Base-by-base conservation (phyloP, 306 rosid genomes). In the Pueraria montana region DNA sequence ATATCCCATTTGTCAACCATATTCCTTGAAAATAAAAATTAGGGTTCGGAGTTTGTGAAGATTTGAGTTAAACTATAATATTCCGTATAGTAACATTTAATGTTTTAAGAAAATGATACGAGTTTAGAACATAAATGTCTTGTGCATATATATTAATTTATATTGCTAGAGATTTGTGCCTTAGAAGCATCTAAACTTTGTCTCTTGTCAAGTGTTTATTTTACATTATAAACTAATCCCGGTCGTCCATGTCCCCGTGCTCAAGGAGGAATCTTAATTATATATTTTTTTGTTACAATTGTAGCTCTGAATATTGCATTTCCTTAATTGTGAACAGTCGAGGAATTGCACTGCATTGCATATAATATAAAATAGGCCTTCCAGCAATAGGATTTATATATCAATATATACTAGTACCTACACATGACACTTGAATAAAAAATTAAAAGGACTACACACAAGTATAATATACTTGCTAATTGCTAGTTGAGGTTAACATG, bases 181-280 rank as follows among this genome's bases (percentile, higher is more conserved):
- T 69, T 78, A 61, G 97, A 88, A 89, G 85, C 90, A 91, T 91
- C 91, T 86, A 86, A 74, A 86, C 59, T 74, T 61, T 80, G 85
- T 81, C 78, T 76, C 77, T 84, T 69, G 70, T 80, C 67, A 61
- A 78, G 72, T 46, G 4, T 46, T 8, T 84, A 76, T 75, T 88
- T 74, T 50, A 49, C 50, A 64, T 53, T 4, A 50, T 80, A 86
- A 63, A 86, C 36, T 81, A 72, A 61, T 77, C 74, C 34, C 50
- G 58, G 86, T 62, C 82, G 82, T 56, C 87, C 67, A 24, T 63
- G 73, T 27, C 62, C 85, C 84, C 46, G 77, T 43, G 80, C 82
- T 84, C 91, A 84, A 82, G 85, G 73, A 63, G 84, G 95, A 87
- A 90, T 88, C 92, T 88, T 21, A 68, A 40, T 40, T 82, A 24